Base-by-base conservation (phyloP, 2,329 filamentous ascomycete genomes). In the Helminthosporium solani region DNA sequence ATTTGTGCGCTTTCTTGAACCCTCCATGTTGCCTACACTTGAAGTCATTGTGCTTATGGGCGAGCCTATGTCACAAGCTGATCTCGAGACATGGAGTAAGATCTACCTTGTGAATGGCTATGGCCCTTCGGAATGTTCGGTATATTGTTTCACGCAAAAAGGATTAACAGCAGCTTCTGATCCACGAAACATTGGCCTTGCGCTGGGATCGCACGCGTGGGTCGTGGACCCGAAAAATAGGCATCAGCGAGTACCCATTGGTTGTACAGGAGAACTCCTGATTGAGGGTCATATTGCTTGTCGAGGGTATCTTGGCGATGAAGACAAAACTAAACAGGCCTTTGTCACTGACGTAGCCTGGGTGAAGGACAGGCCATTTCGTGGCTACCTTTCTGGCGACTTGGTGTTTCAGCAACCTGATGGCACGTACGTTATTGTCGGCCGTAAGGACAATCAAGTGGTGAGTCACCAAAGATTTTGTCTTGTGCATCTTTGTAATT, bases 211-310 rank as follows among this genome's bases (percentile, higher is more conserved):
- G 27, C 55, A 46, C 40, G 46, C 45, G 14, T 74, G 71, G 68
- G 57, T 76, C 33, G 60, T 71, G 4, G 63, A 74, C 31, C 64
- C 68, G 1, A 37, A 55, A 2, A 52, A 70, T 18, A 52, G 57
- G 7, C 51, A 71, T 25, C 19, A 46, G 19, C 52, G 44, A 5
- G 35, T 61, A n/a, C 56, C 59, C 7, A 50, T 61, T 27, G 57
- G 81, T 0, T 56, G 49, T 25, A 51, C 51, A 18, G 61, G 60
- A 3, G 81, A 84, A 57, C 69, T 85, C 2, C 71, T 82, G 7
- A 75, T 84, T 18, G 79, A 83, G 51, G 79, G 80, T 0, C 74
- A 76, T 2, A 78, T 64, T 35, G 58, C 69, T 7, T 67, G 57
- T 7, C 57, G 59, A 25, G 57, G 59, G 7, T 64, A 64, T 25